A percentile compares a stretch with the other conserved stretches of the same genome.
These are phyloP conservation scores for Camellia oleifera DNA, from an alignment of 179 eudicot species.

Conservation along the genomic window DNA sequence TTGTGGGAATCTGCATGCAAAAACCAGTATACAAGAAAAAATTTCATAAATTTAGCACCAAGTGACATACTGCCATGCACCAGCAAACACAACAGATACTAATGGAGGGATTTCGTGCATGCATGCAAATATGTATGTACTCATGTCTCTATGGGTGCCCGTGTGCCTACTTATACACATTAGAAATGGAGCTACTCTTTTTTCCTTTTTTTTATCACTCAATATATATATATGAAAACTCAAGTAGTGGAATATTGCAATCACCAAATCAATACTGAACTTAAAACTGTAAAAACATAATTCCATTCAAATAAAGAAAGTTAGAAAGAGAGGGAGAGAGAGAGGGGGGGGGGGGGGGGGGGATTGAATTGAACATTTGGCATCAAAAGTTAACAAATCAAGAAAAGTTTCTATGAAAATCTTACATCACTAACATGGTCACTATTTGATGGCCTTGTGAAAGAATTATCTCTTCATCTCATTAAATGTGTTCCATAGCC, in stretches of 20 bases:
- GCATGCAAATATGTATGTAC: background rate
- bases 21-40: background rate
- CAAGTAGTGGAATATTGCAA: background rate
- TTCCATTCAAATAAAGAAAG: background rate
- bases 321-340: background rate
- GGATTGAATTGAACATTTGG: background rate
- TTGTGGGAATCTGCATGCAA: conserved; percentile 72
- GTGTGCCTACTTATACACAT: background rate
- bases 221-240: background rate
- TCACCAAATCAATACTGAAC: background rate
- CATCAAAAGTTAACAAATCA: background rate
- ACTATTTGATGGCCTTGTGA: background rate
- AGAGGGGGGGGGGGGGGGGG: background rate
- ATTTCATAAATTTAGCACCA: background rate
- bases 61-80: background rate
- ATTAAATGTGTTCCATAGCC: background rate
- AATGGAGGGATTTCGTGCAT: background rate
- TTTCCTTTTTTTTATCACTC: no score
- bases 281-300: background rate
- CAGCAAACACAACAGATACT: background rate
- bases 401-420: background rate
- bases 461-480: background rate
- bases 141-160: background rate
- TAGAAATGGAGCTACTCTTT: background rate
- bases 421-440: no score